Percentiles rank a stretch among this genome's conserved stretches.
phyloP scores from a whole-genome alignment of 2,329 filamentous ascomycete genomes.

The Fusarium mundagurra region DNA sequence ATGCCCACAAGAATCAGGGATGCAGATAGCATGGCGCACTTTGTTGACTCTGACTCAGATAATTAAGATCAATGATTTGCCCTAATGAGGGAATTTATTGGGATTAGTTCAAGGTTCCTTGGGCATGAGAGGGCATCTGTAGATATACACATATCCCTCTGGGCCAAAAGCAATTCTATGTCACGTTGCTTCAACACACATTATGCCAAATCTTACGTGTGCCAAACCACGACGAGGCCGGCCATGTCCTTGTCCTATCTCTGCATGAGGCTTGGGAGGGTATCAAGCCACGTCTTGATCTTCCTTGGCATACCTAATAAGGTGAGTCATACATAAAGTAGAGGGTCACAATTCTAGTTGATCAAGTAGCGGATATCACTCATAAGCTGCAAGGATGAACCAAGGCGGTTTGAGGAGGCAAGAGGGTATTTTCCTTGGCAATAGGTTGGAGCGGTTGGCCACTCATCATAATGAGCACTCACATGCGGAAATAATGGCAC shows the following conservation, averaged over 20 bases:
- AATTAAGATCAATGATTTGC: accelerated
- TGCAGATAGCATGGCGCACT: neutral
- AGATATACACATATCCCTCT: neutral
- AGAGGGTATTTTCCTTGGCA: neutral
- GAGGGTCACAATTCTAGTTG: neutral
- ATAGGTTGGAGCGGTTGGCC: neutral
- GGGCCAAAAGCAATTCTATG: neutral
- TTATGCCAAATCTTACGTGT: accelerated
- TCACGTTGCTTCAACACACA: neutral
- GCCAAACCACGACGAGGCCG: accelerated
- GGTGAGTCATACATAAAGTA: neutral
- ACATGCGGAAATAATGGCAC: accelerated
- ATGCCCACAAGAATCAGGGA: accelerated
- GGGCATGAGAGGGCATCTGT: neutral
- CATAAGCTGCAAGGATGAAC: accelerated
- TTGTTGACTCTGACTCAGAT: accelerated
- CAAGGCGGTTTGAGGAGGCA: accelerated
- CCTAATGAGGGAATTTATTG: accelerated
- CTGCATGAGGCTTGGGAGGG: neutral
- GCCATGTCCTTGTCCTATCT: accelerated
- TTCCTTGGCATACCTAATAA: neutral
- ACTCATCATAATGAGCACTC: too few relatives aligned
- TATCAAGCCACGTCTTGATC: neutral
- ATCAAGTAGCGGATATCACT: accelerated
- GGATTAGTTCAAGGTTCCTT: too few relatives aligned